phyloP scores from a whole-genome alignment of 805 yeast species.

The Starmerella stellata region DNA sequence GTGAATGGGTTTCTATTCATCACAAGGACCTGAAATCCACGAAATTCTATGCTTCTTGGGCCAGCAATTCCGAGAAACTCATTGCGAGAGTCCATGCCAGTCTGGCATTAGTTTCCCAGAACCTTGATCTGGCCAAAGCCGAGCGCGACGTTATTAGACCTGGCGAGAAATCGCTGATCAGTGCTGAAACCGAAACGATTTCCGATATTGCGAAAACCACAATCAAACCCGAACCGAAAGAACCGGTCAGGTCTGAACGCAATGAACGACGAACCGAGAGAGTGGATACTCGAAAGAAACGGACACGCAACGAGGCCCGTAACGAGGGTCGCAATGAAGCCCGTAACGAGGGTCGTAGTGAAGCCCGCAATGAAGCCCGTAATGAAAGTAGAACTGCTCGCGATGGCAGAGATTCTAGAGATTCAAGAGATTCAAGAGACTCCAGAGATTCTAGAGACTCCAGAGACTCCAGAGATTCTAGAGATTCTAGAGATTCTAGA shows the following conservation, averaged over 20 bases:
- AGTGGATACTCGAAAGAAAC: too few relatives aligned
- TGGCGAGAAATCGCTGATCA: not conserved
- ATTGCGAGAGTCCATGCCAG: not conserved
- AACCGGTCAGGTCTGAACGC: too few relatives aligned
- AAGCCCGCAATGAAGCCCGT: too few relatives aligned
- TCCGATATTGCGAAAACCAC: too few relatives aligned
- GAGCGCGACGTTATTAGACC: too few relatives aligned
- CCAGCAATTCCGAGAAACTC: not conserved
- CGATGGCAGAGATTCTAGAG: not conserved
- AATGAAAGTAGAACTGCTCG: too few relatives aligned
- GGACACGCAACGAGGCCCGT: too few relatives aligned
- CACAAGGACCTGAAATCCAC: not conserved
- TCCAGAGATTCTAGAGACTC: not conserved
- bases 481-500: not conserved
- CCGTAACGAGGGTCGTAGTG: too few relatives aligned
- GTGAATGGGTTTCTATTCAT: conserved; percentile 1
- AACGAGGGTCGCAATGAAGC: too few relatives aligned
- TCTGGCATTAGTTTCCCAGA: not conserved
- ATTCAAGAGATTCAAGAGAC: not conserved
- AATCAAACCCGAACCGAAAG: too few relatives aligned
- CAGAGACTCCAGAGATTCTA: not conserved
- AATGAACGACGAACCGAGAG: too few relatives aligned
- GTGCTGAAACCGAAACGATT: not conserved
- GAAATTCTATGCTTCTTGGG: not conserved
- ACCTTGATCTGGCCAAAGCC: not conserved